Conservation (phyloP, 495 filamentous ascomycete genomes). For the Aspergillus bertholletiae region DNA sequence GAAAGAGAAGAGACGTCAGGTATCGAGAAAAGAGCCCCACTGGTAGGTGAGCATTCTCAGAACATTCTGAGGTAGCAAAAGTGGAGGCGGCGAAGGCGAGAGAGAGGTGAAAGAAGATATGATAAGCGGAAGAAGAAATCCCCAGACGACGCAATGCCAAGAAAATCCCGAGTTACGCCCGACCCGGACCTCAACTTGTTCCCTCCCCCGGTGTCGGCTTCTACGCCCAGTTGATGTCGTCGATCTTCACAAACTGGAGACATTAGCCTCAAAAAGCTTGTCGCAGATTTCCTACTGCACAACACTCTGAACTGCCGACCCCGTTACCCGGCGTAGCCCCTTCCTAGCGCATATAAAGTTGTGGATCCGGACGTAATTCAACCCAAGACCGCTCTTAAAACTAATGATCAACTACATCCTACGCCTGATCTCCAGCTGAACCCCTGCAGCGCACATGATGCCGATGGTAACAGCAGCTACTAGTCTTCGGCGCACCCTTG, state of each 20-base stretch:
- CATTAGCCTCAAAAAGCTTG: not conserved
- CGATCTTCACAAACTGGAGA: not conserved
- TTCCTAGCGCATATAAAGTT: not conserved
- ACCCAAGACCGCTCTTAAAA: no score
- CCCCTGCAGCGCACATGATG: slow-evolving; percentile 18
- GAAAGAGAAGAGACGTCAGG: not conserved
- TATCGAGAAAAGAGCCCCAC: not conserved
- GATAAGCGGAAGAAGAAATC: slow-evolving; percentile 2
- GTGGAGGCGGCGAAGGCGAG: slow-evolving; percentile 8
- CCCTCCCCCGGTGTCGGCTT: not conserved
- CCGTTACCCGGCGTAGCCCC: not conserved
- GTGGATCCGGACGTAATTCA: no score
- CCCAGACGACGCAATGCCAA: not conserved
- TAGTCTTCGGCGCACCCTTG: slow-evolving; percentile 26
- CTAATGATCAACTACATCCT: no score
- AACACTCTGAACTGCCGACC: not conserved
- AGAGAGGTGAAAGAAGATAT: not conserved
- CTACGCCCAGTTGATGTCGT: not conserved
- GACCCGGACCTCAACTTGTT: no score
- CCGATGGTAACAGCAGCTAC: slow-evolving; percentile 28
- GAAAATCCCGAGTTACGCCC: not conserved
- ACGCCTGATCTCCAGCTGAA: not conserved
- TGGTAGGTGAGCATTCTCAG: not conserved
- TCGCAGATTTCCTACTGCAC: not conserved
- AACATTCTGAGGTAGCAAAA: slow-evolving; percentile 3